These are phyloP conservation scores for Starmerella powellii DNA, from an alignment of 805 yeast genomes.

Conservation along the genomic window DNA sequence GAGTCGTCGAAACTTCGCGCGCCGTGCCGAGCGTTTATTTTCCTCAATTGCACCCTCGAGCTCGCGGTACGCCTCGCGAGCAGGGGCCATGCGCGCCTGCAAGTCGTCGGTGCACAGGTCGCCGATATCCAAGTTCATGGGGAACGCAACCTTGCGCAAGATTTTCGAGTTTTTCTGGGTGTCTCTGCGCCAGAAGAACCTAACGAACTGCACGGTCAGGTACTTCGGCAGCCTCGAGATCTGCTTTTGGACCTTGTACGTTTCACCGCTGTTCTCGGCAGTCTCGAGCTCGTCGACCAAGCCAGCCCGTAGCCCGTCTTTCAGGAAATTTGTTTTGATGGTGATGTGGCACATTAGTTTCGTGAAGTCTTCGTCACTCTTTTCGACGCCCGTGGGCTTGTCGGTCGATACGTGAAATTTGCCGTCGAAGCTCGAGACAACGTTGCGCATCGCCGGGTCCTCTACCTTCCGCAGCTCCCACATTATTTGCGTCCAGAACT, in stretches of 20 bases:
- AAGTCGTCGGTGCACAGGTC: conserved; percentile 76
- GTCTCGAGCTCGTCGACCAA: conserved; percentile 58
- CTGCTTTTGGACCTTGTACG: conserved; percentile 44
- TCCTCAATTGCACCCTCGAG: conserved; percentile 66
- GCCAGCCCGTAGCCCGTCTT: conserved; percentile 69
- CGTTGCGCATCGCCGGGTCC: conserved; percentile 32
- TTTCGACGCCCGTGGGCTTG: conserved; percentile 27
- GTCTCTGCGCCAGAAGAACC: conserved; percentile 93
- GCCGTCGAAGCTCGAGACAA: conserved; percentile 38
- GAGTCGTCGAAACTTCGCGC: conserved; percentile 37
- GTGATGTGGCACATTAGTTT: conserved; percentile 80
- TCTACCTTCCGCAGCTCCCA: conserved; percentile 32
- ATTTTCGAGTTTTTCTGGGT: conserved; percentile 85
- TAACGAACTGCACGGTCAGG: conserved; percentile 79
- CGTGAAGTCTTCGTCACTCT: conserved; percentile 44
- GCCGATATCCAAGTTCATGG: conserved; percentile 78
- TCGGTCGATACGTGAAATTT: conserved; percentile 50
- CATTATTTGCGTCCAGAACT: conserved; percentile 73
- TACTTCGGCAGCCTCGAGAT: conserved; percentile 76
- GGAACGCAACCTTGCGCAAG: conserved; percentile 86
- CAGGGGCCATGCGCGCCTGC: conserved; percentile 49
- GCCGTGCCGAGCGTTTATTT: conserved; percentile 58
- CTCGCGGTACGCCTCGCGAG: conserved; percentile 65
- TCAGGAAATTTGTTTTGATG: conserved; percentile 70
- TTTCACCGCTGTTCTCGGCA: conserved; percentile 54